A percentile compares a stretch with the other conserved stretches of the same genome.
These are phyloP conservation scores for Cyclotella choctawhatcheeana DNA, from an alignment of 108 stramenopile genomes.

Conservation along the genomic window DNA sequence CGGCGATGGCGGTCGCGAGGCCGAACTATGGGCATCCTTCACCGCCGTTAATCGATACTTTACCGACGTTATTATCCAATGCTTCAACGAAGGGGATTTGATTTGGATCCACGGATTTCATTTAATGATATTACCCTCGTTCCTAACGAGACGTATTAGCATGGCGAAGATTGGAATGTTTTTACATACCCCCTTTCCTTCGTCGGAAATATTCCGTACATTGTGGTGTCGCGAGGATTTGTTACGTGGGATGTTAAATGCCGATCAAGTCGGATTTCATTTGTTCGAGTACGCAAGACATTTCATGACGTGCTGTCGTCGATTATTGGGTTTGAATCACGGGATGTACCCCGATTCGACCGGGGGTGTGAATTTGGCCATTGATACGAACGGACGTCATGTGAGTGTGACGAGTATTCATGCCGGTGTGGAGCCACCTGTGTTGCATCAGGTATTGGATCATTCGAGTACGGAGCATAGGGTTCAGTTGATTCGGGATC, in stretches of 20 bases:
- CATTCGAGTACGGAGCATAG: conserved; percentile 67
- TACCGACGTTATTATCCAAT: conserved; percentile 83
- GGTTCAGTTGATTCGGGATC: conserved; percentile 63
- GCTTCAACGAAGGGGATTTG: conserved; percentile 89
- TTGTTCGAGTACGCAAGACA: conserved; percentile 99
- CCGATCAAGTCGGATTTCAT: conserved; percentile 99
- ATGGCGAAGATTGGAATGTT: conserved; percentile 94
- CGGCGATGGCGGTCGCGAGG: conserved; percentile 86
- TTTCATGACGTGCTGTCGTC: conserved; percentile 97
- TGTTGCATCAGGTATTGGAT: conserved; percentile 77
- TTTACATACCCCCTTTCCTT: conserved; percentile 99
- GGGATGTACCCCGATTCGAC: conserved; percentile 91
- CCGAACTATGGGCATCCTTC: conserved; percentile 90
- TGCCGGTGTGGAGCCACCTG: conserved; percentile 93
- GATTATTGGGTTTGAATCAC: conserved; percentile 94
- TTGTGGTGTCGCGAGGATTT: conserved; percentile 94
- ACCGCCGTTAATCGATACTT: conserved; percentile 92
- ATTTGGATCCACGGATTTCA: conserved; percentile 99
- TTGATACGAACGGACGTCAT: conserved; percentile 94
- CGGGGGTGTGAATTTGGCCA: conserved; percentile 83
- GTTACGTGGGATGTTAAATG: conserved; percentile 94
- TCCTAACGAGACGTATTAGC: conserved; percentile 85
- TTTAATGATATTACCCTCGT: conserved; percentile 96
- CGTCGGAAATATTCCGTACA: conserved; percentile 95
- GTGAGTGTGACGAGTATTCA: conserved; percentile 96